These are phyloP conservation scores for Phanerochaete carnosa DNA, from an alignment of 768 basidiomycete genomes.

Conservation along the genomic window DNA sequence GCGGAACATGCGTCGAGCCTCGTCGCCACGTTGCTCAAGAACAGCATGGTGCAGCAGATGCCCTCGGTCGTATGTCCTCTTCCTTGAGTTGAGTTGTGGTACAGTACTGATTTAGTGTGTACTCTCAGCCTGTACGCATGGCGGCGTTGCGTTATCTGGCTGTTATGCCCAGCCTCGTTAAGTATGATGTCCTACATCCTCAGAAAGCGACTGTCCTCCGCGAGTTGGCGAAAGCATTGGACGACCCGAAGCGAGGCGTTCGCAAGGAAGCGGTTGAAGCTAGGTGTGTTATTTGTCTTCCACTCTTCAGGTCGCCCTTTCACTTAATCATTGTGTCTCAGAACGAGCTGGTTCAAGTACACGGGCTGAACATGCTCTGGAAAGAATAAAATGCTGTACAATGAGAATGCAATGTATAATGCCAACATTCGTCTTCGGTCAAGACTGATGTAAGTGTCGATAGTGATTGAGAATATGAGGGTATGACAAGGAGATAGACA, in stretches of 20 bases:
- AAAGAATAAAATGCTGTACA: background rate
- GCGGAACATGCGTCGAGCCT: slow-evolving; percentile 71
- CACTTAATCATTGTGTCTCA: background rate
- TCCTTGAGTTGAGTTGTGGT: background rate
- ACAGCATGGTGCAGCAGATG: slow-evolving; percentile 47
- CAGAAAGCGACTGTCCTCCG: slow-evolving; percentile 71
- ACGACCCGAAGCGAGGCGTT: slow-evolving; percentile 86
- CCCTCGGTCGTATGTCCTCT: slow-evolving; percentile 47
- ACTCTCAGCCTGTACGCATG: slow-evolving; percentile 64
- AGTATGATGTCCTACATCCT: slow-evolving; percentile 82
- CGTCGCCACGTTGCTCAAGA: slow-evolving; percentile 67
- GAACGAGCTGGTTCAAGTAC: slow-evolving; percentile 44
- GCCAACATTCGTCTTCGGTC: background rate
- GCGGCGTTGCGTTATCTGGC: slow-evolving; percentile 75
- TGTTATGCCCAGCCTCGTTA: slow-evolving; percentile 68
- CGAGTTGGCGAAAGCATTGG: slow-evolving; percentile 70
- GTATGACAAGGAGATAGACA: background rate
- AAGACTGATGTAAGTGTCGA: background rate
- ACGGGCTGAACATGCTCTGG: slow-evolving; percentile 36
- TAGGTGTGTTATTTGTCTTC: slow-evolving; percentile 30
- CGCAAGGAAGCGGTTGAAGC: slow-evolving; percentile 89
- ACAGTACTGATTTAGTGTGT: background rate
- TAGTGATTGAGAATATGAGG: background rate
- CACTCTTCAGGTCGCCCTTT: background rate
- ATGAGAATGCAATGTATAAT: background rate